Base-by-base conservation (phyloP, 805 yeast species). In the Pichia rugopelliculosa region DNA sequence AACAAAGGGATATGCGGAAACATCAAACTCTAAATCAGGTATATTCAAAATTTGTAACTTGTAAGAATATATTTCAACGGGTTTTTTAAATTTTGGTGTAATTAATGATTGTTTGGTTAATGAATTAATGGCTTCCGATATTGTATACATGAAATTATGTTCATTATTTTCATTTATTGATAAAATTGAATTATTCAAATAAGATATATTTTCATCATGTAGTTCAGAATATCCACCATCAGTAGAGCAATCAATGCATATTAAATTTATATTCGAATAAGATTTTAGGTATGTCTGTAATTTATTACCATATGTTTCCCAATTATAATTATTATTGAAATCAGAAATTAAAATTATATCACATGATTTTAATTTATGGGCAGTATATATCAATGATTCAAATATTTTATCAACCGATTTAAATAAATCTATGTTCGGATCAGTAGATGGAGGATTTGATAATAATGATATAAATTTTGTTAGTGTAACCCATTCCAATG, bases 1-100 rank as follows among this genome's bases (percentile, higher is more conserved):
- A 6, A 38, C 46, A 23, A 52, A 49, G 13, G 55, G 53, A 34
- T 47, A 49, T 23, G 46, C 50, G 1, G 43, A 44, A 6, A 52
- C 38, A 20, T 44, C 36, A 11, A 51, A 44, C 13, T 42, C 39
- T 8, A 52, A 39, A 24, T 45, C 46, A 1, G 48, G 26, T 8
- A 47, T 11, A 11, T 36, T 43, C 3, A 43, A 33, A 13, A 45
- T 22, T 12, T 30, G 21, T 15, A 51, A 34, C 10, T 17, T 26
- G 20, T 41, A 42, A 17, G 38, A 37, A 34, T 46, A 51, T 20
- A 51, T 41, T 30, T 51, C 54, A 13, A 47, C 44, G 3, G 54
- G 54, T 36, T 48, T 47, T 17, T 49, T 51, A 7, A 41, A 36
- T n/a, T 47, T 51, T 12, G 49, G 41, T 13, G 42, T 37, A 9